Conservation (phyloP, 257 asterid genomes). For the Striga asiatica region DNA sequence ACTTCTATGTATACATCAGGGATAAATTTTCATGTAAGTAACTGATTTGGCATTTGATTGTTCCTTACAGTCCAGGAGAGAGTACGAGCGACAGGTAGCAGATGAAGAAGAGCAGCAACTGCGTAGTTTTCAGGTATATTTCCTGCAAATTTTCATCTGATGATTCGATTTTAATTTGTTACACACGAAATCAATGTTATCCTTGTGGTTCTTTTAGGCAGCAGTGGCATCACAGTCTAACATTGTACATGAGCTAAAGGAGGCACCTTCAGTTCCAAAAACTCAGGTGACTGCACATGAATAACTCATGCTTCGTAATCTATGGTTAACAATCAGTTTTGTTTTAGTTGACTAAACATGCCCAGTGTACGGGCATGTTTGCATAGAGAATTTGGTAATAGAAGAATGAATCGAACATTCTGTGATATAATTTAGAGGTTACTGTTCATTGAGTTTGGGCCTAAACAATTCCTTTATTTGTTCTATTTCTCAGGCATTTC, state of each 20-base stretch:
- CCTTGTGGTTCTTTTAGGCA: conserved; percentile 37
- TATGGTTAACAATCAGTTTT: background rate
- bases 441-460: no score
- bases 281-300: conserved; percentile 32
- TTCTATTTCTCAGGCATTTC: background rate
- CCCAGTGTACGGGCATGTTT: no score
- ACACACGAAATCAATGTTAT: conserved; percentile 1
- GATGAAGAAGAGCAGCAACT: conserved; percentile 74
- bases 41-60: conserved; percentile 18
- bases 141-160: conserved; percentile 8
- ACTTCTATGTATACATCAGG: conserved; percentile 9
- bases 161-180: conserved; percentile 1
- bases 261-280: conserved; percentile 43
- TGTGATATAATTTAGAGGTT: no score
- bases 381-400: no score
- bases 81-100: conserved; percentile 66
- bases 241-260: conserved; percentile 52
- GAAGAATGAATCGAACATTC: no score
- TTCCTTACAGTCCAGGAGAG: conserved; percentile 59
- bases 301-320: conserved; percentile 10
- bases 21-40: conserved; percentile 9
- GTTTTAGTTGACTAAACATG: background rate
- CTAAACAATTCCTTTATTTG: background rate
- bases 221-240: conserved; percentile 69
- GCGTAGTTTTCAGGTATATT: conserved; percentile 65